Evolutionary conservation across 257 asterid genomes (phyloP).

Genomic region (Ligustrum vulgare): DNA sequence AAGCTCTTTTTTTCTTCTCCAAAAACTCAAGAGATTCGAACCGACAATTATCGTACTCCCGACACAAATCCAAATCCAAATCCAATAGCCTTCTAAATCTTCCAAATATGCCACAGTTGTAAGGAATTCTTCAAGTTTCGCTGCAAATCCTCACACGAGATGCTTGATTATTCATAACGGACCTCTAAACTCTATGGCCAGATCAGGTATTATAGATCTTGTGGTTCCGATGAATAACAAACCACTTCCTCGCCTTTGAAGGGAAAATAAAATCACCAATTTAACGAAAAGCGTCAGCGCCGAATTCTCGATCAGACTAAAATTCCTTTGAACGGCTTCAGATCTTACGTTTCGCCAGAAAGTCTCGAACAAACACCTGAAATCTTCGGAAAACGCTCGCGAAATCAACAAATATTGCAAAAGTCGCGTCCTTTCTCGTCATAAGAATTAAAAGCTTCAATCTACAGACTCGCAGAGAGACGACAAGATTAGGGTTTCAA

Average conservation of each 20-base stretch:
- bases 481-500: background rate
- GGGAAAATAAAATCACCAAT: background rate
- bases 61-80: background rate
- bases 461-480: background rate
- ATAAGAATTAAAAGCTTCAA: background rate
- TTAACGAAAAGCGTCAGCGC: background rate
- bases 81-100: background rate
- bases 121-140: background rate
- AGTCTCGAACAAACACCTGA: background rate
- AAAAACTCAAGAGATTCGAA: slow-evolving; percentile 19
- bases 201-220: background rate
- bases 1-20: background rate
- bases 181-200: background rate
- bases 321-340: background rate
- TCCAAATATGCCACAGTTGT: background rate
- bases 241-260: background rate
- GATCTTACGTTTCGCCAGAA: background rate
- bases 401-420: background rate
- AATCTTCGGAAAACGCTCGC: background rate
- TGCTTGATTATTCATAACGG: background rate
- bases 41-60: background rate
- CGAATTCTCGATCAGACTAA: background rate
- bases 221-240: background rate
- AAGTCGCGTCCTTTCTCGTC: background rate
- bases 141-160: background rate